Base-by-base conservation (phyloP, 345 rosid species). In the Cardamine resedifolia region DNA sequence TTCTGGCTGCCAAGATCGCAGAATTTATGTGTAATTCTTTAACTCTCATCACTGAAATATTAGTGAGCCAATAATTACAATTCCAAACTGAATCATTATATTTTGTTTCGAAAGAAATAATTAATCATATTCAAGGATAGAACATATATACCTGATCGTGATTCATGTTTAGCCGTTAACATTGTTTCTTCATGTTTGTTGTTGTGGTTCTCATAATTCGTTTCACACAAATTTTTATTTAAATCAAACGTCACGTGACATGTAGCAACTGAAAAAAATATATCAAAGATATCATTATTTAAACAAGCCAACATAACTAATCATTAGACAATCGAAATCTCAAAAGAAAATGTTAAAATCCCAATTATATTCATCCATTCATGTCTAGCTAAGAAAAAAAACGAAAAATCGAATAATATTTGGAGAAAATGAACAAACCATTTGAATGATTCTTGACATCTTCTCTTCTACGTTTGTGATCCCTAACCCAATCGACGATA, bases 1-100 rank as follows among this genome's bases (percentile, higher is more conserved):
- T 90, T 79, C 84, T 81, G 24, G 92, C 90, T 18, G 97, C 97
- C 79, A 90, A 81, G 64, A 90, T 81, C 3, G 87, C 83, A 50
- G 98, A 90, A 78, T 90, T 85, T 55, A 93, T 83, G 58, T 88
- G 89, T 62, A 93, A 10, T 11, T 87, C 82, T 73, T 74, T 82
- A 15, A 90, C 87, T 71, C 80, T 83, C 33, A 82, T 70, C 79
- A 78, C 76, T 20, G 80, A 52, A 23, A 80, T 52, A 56, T 79
- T 65, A 66, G 76, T 88, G 74, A 79, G 70, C 82, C 80, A 70
- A 10, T 14, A 20, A 20, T 19, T 19, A 34, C 69, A 65, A 5
- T 56, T 28, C 4, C 30, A 41, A 55, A 36, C 6, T 30, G 21
- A 67, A 21, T 36, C 51, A 38, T 55, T 19, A 15, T 0, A 8